Conservation (phyloP, 495 filamentous ascomycete genomes). For the Trichoderma reesei region DNA sequence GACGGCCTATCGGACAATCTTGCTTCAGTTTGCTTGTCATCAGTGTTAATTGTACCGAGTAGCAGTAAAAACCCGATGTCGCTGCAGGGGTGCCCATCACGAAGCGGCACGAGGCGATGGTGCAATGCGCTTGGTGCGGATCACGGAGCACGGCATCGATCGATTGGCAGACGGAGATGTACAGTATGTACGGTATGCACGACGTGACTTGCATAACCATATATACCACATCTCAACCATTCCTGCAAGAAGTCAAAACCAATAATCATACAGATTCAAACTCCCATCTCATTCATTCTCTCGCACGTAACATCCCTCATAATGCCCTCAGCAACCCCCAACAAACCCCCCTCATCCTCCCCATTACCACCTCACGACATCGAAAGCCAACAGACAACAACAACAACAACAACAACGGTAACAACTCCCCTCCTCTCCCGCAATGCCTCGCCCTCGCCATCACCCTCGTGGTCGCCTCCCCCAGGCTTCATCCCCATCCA, state of each 20-base stretch:
- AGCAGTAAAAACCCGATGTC: background rate
- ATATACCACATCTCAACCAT: too few species aligned
- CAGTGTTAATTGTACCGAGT: background rate
- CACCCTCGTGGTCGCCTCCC: constrained; percentile 24
- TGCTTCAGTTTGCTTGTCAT: background rate
- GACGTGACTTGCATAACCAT: too few species aligned
- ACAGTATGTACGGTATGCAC: too few species aligned
- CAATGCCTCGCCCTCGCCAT: constrained; percentile 25
- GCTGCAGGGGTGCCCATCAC: background rate
- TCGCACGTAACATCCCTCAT: background rate
- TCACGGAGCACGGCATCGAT: background rate
- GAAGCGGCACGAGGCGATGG: background rate
- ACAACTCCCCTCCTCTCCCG: constrained; percentile 17
- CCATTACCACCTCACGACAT: background rate
- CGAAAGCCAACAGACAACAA: background rate
- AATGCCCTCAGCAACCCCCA: background rate
- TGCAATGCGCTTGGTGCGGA: background rate
- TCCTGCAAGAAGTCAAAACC: too few species aligned
- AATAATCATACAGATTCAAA: background rate
- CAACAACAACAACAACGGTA: too few species aligned
- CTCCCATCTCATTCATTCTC: background rate
- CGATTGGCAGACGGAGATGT: background rate
- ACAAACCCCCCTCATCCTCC: background rate
- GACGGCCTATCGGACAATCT: background rate
- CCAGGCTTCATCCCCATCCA: constrained; percentile 36